Evolutionary conservation across 768 basidiomycete genomes (phyloP).

Genomic region (Collybia mongolica): DNA sequence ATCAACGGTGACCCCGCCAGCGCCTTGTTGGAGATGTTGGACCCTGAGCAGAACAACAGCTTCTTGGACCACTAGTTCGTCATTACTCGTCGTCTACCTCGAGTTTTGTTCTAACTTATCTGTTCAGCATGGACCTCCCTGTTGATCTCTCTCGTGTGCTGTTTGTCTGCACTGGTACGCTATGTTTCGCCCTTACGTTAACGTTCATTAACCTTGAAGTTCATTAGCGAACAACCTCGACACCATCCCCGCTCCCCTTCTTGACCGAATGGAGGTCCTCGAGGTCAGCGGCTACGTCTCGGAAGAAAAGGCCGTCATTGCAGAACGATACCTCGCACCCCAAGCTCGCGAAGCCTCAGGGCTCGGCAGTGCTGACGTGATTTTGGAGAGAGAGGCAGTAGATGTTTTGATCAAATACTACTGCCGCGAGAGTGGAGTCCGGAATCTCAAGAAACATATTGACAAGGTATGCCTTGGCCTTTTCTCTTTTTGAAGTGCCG

Average conservation of each 20-base stretch:
- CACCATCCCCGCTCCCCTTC: slow-evolving; percentile 89
- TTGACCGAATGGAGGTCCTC: slow-evolving; percentile 96
- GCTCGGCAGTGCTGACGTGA: slow-evolving; percentile 80
- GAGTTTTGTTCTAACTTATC: slow-evolving; percentile 2
- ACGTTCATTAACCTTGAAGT: neutral
- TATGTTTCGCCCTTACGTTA: neutral
- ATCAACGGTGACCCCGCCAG: slow-evolving; percentile 92
- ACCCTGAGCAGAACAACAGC: slow-evolving; percentile 91
- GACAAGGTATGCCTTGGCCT: slow-evolving; percentile 71
- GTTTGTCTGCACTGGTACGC: slow-evolving; percentile 82
- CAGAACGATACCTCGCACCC: slow-evolving; percentile 83
- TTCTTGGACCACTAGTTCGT: slow-evolving; percentile 95
- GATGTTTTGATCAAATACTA: slow-evolving; percentile 95
- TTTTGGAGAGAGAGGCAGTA: slow-evolving; percentile 73
- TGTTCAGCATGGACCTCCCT: slow-evolving; percentile 86
- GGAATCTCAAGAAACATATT: slow-evolving; percentile 97
- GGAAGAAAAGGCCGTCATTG: slow-evolving; percentile 89
- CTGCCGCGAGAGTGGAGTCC: slow-evolving; percentile 94
- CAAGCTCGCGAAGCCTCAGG: slow-evolving; percentile 93
- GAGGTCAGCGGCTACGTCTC: slow-evolving; percentile 95
- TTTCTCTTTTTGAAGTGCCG: neutral
- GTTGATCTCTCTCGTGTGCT: slow-evolving; percentile 95
- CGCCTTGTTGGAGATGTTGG: slow-evolving; percentile 89
- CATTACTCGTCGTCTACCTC: neutral
- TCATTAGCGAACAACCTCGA: slow-evolving; percentile 78